phyloP scores from a whole-genome alignment of 169 alveolate genomes.

The Plasmodium adleri region DNA sequence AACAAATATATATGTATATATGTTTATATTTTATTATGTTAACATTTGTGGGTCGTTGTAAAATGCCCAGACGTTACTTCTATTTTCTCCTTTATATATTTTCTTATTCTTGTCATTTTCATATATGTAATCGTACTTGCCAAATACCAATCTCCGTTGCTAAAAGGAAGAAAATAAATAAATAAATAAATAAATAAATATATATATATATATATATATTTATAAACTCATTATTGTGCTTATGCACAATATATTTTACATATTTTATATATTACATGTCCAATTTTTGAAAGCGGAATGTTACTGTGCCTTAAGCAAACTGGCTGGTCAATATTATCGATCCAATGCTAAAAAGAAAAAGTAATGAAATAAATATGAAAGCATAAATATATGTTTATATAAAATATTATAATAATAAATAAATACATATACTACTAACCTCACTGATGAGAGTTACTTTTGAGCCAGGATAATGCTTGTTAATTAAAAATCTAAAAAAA shows the following conservation, averaged over 20 bases:
- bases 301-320: constrained; percentile 66
- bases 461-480: constrained; percentile 70
- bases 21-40: constrained; percentile 6
- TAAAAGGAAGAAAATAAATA: neutral
- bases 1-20: no score
- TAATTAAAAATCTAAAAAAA: constrained; percentile 40
- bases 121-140: constrained; percentile 66
- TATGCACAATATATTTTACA: neutral
- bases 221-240: neutral
- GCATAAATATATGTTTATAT: neutral
- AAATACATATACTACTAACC: constrained; percentile 13
- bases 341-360: constrained; percentile 62
- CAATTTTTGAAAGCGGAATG: constrained; percentile 66
- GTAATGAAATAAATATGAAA: neutral
- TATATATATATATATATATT: neutral
- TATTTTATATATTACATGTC: constrained; percentile 35
- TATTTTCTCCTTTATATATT: constrained; percentile 58
- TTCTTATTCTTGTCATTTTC: constrained; percentile 61
- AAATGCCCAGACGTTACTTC: constrained; percentile 69
- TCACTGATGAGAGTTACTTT: constrained; percentile 70
- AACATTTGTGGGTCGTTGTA: constrained; percentile 73
- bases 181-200: neutral
- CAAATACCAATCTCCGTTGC: constrained; percentile 56
- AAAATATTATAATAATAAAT: neutral
- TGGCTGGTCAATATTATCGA: constrained; percentile 55